Evolutionary conservation across 257 asterid species (phyloP).

Genomic region (Datura wrightii): DNA sequence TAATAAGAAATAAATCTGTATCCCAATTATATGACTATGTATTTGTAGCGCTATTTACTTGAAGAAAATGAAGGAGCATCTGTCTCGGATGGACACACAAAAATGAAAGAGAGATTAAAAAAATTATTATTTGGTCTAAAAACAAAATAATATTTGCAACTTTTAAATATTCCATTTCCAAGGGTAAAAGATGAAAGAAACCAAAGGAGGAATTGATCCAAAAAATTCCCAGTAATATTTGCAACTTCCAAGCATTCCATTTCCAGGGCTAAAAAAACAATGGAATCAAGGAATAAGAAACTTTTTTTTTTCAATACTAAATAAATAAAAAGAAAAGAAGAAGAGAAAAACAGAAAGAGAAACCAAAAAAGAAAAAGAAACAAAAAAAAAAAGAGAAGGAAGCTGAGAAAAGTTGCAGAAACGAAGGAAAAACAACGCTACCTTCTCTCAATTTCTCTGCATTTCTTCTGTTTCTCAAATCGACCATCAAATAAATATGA

Average conservation of each 20-base stretch:
- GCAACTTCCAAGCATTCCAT: not conserved
- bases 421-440: not conserved
- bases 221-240: not conserved
- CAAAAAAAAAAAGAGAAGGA: not conserved
- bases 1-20: no score
- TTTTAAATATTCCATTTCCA: not conserved
- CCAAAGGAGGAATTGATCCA: not conserved
- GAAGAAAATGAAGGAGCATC: not conserved
- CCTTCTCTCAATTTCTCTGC: not conserved
- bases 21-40: no score
- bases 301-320: not conserved
- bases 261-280: slow-evolving; percentile 12
- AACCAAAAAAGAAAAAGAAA: no score
- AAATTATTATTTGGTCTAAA: not conserved
- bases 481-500: not conserved
- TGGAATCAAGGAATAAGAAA: not conserved
- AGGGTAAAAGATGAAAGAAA: no score
- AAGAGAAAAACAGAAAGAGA: not conserved
- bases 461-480: not conserved
- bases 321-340: not conserved
- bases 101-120: not conserved
- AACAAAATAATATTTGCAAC: not conserved
- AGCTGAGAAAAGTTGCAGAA: not conserved
- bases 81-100: not conserved
- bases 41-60: no score